Percentiles rank a stretch among this genome's conserved stretches.
Evolutionary conservation across 257 asterid species (phyloP).

Genomic region (Forsythia suspensa): DNA sequence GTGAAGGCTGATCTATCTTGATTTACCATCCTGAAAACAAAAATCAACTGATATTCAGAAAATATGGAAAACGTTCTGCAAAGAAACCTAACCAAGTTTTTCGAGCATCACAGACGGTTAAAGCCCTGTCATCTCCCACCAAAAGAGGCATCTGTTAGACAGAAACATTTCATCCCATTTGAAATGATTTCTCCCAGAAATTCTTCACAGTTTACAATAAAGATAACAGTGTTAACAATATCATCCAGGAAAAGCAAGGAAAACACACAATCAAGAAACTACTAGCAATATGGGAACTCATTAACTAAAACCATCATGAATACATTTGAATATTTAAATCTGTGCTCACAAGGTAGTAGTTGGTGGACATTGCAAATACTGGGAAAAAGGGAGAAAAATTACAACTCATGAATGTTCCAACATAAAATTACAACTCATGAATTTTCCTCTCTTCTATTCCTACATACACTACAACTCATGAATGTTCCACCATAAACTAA

Average conservation of each 20-base stretch:
- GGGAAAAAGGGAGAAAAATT: too few relatives aligned
- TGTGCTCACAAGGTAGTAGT: not conserved
- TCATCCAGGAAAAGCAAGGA: not conserved
- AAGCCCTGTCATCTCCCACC: conserved; percentile 22
- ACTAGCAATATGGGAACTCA: not conserved
- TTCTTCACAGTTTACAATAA: not conserved
- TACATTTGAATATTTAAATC: not conserved
- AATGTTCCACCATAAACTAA: too few relatives aligned
- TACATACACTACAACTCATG: too few relatives aligned
- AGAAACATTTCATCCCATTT: not conserved
- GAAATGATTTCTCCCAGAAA: not conserved
- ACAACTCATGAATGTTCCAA: too few relatives aligned
- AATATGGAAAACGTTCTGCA: conserved; percentile 1
- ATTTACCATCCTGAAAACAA: conserved; percentile 82
- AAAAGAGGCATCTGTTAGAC: conserved; percentile 12
- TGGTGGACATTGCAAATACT: not conserved
- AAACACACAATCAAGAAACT: conserved; percentile 6
- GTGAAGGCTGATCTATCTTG: conserved; percentile 98
- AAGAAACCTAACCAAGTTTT: conserved; percentile 14
- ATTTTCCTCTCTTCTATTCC: too few relatives aligned
- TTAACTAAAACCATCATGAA: not conserved
- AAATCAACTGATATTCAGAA: conserved; percentile 16
- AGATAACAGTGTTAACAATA: not conserved
- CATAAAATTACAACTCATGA: too few relatives aligned
- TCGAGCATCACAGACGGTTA: conserved; percentile 15